Evolutionary conservation across 2,329 filamentous ascomycete genomes (phyloP).

Genomic region (Hypoxylon sp.): DNA sequence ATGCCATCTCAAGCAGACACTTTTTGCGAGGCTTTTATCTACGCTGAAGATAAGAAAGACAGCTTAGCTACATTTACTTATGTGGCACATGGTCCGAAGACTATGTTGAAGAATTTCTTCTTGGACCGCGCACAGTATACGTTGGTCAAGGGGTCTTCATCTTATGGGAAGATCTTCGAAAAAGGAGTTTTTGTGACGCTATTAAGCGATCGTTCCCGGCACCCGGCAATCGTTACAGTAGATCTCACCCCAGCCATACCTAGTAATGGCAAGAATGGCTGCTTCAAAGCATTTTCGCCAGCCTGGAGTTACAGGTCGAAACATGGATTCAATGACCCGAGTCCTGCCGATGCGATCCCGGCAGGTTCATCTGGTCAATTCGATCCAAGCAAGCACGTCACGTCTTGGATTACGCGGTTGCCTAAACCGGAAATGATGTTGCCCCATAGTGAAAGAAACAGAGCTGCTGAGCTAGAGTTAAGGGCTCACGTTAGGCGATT

Average conservation of each 20-base stretch:
- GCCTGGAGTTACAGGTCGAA: constrained; percentile 27
- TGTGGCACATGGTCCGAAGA: constrained; percentile 31
- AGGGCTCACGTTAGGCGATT: neutral
- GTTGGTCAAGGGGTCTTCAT: neutral
- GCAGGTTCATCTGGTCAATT: neutral
- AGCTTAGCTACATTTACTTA: constrained; percentile 41
- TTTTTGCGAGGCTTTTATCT: constrained; percentile 42
- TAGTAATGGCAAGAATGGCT: neutral
- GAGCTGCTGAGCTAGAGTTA: neutral
- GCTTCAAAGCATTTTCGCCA: constrained; percentile 23
- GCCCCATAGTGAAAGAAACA: neutral
- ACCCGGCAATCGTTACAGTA: neutral
- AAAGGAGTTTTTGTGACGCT: constrained; percentile 39
- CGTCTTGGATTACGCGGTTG: constrained; percentile 26
- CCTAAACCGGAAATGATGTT: constrained; percentile 19
- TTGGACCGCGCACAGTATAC: constrained; percentile 43
- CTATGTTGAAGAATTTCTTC: constrained; percentile 40
- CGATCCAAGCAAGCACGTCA: neutral
- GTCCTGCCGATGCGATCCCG: neutral
- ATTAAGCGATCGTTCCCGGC: neutral
- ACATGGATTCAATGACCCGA: neutral
- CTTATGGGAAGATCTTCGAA: constrained; percentile 42
- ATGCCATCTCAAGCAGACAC: neutral
- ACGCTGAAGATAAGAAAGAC: constrained; percentile 41
- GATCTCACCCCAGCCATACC: constrained; percentile 6